phyloP scores from a whole-genome alignment of 805 yeast species.

The Ogataea ramenticola region DNA sequence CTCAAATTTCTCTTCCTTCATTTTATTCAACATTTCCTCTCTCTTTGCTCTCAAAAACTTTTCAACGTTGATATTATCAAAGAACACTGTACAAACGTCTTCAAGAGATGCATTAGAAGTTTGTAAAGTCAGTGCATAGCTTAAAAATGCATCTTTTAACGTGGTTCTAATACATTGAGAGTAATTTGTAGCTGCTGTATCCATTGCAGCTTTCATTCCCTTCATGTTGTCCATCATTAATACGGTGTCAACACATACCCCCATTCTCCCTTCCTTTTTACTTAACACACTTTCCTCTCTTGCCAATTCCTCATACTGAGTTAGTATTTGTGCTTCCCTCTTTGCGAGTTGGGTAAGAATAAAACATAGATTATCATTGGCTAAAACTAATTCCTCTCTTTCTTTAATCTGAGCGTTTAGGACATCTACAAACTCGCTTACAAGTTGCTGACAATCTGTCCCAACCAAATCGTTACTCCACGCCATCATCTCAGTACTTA shows the following conservation, averaged over 20 bases:
- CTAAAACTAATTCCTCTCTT: neutral
- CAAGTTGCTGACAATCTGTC: constrained; percentile 30
- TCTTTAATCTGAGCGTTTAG: constrained; percentile 29
- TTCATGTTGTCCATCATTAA: neutral
- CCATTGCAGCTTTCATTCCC: neutral
- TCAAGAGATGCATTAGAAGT: too few relatives aligned
- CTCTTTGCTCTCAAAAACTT: neutral
- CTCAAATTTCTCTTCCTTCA: neutral
- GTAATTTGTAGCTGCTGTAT: neutral
- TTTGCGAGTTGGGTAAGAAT: neutral
- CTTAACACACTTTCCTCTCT: neutral
- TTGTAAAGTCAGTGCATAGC: neutral
- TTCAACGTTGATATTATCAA: neutral
- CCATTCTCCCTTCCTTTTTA: neutral
- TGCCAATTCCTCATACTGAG: neutral
- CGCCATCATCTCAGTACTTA: constrained; percentile 27
- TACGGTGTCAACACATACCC: neutral
- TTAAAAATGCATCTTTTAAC: neutral
- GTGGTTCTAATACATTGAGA: neutral
- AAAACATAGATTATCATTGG: neutral
- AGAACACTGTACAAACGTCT: neutral
- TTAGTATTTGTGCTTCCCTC: neutral
- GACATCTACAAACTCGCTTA: constrained; percentile 34
- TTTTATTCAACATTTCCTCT: neutral
- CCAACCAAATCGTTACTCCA: constrained; percentile 37